These are phyloP conservation scores for Hordeum pubiflorum DNA, from an alignment of 202 grass and related monocot species.

Conservation along the genomic window DNA sequence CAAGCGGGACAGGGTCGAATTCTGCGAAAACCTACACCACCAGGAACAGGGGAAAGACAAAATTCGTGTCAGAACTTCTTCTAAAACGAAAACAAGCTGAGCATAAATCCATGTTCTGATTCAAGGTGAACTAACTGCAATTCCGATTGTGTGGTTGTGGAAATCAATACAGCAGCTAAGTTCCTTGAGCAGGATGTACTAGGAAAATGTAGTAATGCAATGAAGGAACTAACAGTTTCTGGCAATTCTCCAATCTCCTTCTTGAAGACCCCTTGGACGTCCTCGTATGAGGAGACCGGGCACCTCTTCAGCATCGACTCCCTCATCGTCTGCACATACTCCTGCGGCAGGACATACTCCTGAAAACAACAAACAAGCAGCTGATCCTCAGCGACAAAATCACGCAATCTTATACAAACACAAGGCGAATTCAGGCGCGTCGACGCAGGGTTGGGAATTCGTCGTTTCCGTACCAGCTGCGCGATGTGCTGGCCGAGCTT, in stretches of 20 bases:
- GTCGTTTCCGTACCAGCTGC: constrained; percentile 48
- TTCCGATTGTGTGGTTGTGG: background rate
- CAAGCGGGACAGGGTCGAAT: constrained; percentile 80
- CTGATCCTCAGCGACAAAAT: background rate
- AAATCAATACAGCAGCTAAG: background rate
- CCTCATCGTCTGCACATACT: constrained; percentile 87
- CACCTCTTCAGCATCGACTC: constrained; percentile 86
- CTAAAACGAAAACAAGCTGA: background rate
- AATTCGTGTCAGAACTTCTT: constrained; percentile 11
- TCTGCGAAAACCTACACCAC: constrained; percentile 75
- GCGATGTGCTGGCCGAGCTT: constrained; percentile 95
- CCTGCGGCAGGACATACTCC: constrained; percentile 87
- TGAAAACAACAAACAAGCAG: constrained; percentile 23
- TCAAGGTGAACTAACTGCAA: background rate
- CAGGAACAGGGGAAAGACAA: background rate
- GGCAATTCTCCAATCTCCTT: constrained; percentile 75
- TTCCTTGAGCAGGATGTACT: background rate
- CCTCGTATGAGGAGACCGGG: constrained; percentile 73
- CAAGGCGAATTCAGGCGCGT: background rate
- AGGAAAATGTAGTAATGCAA: constrained; percentile 3
- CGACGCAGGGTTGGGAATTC: background rate
- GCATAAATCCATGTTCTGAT: background rate
- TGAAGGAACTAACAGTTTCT: constrained; percentile 52
- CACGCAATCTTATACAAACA: background rate
- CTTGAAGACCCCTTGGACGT: constrained; percentile 56